Conservation (phyloP, 768 basidiomycete genomes). For the Suillus ampliporus region DNA sequence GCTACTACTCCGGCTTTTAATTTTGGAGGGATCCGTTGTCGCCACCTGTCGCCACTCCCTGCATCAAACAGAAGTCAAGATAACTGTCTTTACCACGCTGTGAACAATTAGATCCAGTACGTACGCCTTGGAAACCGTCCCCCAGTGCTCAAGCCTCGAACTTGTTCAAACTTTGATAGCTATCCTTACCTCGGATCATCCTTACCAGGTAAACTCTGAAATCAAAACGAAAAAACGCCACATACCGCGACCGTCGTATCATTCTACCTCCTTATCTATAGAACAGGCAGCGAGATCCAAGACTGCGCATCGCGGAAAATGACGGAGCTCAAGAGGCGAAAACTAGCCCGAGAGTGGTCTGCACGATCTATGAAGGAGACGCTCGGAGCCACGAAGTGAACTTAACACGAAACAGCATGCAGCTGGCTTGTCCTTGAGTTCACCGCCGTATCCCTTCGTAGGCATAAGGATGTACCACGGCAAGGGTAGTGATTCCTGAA, state of each 20-base stretch:
- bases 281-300: neutral
- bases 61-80: neutral
- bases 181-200: neutral
- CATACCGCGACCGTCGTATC: neutral
- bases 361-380: no score
- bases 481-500: neutral
- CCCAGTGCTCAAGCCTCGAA: neutral
- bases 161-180: constrained; percentile 1
- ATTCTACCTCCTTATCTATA: neutral
- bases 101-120: neutral
- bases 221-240: neutral
- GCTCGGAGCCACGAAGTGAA: no score
- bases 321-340: no score
- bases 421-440: neutral
- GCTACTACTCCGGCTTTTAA: constrained; percentile 3
- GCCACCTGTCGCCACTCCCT: neutral
- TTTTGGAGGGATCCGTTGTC: neutral
- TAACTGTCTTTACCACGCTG: neutral
- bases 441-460: neutral
- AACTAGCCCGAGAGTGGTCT: neutral
- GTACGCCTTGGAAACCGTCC: constrained; percentile 1
- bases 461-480: neutral
- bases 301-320: no score
- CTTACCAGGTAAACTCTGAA: neutral
- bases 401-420: neutral